Conservation (phyloP, 306 rosid genomes). For the Dalbergia cultrata region DNA sequence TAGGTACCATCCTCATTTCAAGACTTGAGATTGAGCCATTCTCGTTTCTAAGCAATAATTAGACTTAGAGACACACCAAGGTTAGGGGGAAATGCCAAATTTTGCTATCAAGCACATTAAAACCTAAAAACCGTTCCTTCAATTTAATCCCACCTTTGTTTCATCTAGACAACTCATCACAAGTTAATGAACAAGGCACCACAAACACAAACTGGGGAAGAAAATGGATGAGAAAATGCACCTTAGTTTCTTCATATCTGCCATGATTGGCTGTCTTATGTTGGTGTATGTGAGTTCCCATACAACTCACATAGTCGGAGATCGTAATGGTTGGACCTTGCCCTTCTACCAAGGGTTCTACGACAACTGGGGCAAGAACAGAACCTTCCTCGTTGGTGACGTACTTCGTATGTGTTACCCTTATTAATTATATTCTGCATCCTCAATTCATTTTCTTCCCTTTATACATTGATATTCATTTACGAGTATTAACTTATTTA, state of each 20-base stretch:
- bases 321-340: constrained; percentile 65
- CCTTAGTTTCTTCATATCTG: constrained; percentile 40
- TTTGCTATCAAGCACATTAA: constrained; percentile 1
- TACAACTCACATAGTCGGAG: constrained; percentile 73
- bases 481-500: too few species aligned
- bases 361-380: constrained; percentile 63
- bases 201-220: not conserved
- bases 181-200: not conserved
- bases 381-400: constrained; percentile 71
- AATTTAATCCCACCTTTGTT: constrained; percentile 18
- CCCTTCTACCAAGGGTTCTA: constrained; percentile 53
- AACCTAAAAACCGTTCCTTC: not conserved
- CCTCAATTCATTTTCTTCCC: too few species aligned
- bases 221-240: constrained; percentile 54
- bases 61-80: constrained; percentile 41
- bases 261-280: constrained; percentile 39
- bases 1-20: constrained; percentile 3
- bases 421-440: too few species aligned
- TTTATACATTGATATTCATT: not conserved
- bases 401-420: constrained; percentile 55
- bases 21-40: not conserved
- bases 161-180: constrained; percentile 43
- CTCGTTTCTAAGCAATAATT: constrained; percentile 10
- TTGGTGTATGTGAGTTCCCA: constrained; percentile 50
- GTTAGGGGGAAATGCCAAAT: constrained; percentile 7